phyloP scores from a whole-genome alignment of 305 asterid species.

The Petunia hybrid region DNA sequence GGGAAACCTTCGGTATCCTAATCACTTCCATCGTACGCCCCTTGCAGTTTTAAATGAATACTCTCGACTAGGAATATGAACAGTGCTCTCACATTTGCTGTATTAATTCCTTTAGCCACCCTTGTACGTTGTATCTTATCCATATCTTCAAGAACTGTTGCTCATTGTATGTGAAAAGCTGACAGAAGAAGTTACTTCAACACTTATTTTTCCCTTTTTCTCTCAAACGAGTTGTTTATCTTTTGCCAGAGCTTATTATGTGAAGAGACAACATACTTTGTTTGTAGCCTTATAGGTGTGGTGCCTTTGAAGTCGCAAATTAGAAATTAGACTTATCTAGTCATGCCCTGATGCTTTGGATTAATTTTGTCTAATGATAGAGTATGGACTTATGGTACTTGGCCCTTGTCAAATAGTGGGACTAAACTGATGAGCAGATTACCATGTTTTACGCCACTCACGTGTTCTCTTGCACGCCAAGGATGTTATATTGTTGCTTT shows the following conservation, averaged over 20 bases:
- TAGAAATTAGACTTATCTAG: background rate
- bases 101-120: background rate
- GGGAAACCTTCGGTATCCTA: constrained; percentile 10
- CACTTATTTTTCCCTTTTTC: too few relatives aligned
- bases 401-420: background rate
- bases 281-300: background rate
- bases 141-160: background rate
- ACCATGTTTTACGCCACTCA: background rate
- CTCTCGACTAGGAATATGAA: background rate
- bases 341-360: too few relatives aligned
- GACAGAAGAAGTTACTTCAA: too few relatives aligned
- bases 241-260: too few relatives aligned
- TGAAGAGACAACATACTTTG: too few relatives aligned
- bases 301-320: background rate
- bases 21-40: background rate
- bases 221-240: too few relatives aligned
- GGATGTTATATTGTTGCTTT: background rate
- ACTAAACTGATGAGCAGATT: background rate
- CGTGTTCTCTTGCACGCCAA: background rate
- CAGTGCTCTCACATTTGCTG: background rate
- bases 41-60: background rate
- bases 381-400: background rate
- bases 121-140: constrained; percentile 4
- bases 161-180: background rate
- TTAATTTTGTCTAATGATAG: too few relatives aligned